A percentile compares a stretch with the other conserved stretches of the same genome.
Evolutionary conservation across 2,329 filamentous ascomycete genomes (phyloP).

Genomic region (Alternaria postmessia): DNA sequence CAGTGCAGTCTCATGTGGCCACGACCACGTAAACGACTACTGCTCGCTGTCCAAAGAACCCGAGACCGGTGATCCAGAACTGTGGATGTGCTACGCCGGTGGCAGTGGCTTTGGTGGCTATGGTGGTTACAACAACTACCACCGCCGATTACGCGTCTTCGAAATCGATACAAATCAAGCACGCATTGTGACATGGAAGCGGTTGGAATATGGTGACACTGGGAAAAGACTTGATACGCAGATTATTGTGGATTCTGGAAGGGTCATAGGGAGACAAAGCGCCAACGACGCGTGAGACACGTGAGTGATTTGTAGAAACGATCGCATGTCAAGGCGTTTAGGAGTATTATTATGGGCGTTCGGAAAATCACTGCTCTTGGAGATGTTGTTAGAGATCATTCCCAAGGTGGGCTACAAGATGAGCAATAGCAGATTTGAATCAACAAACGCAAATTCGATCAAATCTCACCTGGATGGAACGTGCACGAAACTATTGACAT

Average conservation of each 20-base stretch:
- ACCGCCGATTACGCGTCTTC: constrained; percentile 85
- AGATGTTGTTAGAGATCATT: not conserved
- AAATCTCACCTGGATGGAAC: not conserved
- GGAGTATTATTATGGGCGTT: not conserved
- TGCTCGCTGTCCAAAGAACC: constrained; percentile 72
- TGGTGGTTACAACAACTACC: constrained; percentile 85
- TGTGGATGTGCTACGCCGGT: constrained; percentile 99
- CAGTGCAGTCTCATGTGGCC: constrained; percentile 87
- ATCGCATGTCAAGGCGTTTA: not conserved
- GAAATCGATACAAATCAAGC: constrained; percentile 93
- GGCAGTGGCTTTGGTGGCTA: constrained; percentile 94
- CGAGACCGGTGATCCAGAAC: constrained; percentile 56
- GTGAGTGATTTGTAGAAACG: not conserved
- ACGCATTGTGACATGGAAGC: constrained; percentile 90
- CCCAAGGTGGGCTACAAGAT: not conserved
- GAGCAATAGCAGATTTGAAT: not conserved
- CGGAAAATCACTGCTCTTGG: not conserved
- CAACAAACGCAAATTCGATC: not conserved
- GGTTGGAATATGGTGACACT: constrained; percentile 73
- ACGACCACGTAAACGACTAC: constrained; percentile 98
- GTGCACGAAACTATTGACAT: not conserved
- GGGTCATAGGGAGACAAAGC: constrained; percentile 46
- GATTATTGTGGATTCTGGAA: constrained; percentile 68
- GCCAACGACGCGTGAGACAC: constrained; percentile 9
- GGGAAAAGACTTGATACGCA: constrained; percentile 65